Evolutionary conservation across 495 filamentous ascomycete species (phyloP).

Genomic region (Parathielavia appendiculata): DNA sequence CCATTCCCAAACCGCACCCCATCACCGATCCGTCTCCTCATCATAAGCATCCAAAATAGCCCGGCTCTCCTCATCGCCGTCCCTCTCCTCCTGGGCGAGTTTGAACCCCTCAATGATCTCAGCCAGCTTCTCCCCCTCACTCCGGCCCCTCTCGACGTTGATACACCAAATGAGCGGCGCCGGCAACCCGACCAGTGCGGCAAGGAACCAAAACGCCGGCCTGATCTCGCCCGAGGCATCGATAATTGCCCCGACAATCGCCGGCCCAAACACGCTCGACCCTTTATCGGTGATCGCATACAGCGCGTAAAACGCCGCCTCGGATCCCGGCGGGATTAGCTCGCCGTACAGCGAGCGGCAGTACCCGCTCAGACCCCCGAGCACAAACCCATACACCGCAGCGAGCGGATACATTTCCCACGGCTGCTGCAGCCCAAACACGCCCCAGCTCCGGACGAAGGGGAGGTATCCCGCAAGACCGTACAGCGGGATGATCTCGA

Average conservation of each 20-base stretch:
- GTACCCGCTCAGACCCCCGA: conserved; percentile 89
- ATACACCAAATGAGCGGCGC: conserved; percentile 79
- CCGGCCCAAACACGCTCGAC: conserved; percentile 86
- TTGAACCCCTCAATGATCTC: conserved; percentile 59
- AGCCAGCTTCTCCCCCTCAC: conserved; percentile 67
- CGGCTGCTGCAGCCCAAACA: conserved; percentile 78
- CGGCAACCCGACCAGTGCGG: conserved; percentile 72
- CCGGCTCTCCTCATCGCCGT: conserved; percentile 31
- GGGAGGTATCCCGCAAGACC: conserved; percentile 87
- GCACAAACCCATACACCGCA: conserved; percentile 84
- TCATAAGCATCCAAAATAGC: conserved; percentile 36
- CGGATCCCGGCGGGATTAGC: conserved; percentile 85
- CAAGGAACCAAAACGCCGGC: conserved; percentile 90
- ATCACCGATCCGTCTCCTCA: conserved; percentile 24
- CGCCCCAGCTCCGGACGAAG: conserved; percentile 65
- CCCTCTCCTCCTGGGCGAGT: conserved; percentile 16
- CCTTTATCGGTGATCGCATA: conserved; percentile 99
- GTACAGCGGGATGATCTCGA: conserved; percentile 89
- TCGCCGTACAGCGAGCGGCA: conserved; percentile 91
- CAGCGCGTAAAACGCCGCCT: conserved; percentile 93
- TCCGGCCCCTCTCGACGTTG: conserved; percentile 82
- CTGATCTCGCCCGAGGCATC: conserved; percentile 85
- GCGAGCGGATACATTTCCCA: conserved; percentile 98
- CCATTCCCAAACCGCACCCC: background rate
- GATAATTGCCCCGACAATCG: conserved; percentile 88